Conservation (phyloP, 306 rosid species). For the Rosa persica region DNA sequence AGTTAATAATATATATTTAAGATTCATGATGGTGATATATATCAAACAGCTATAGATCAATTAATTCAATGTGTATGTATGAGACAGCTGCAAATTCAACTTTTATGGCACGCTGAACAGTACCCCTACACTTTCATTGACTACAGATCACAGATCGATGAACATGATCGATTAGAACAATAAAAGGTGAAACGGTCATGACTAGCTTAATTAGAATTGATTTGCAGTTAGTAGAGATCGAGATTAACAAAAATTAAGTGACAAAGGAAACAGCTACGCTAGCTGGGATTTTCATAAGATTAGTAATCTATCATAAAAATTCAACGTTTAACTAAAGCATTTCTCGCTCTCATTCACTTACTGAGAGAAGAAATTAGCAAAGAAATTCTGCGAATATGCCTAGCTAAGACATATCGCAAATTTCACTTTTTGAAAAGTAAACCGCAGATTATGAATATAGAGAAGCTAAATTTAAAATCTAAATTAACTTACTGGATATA, state of each 20-base stretch:
- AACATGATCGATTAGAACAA: background rate
- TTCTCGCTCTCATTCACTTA: background rate
- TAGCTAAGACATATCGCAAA: background rate
- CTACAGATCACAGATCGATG: background rate
- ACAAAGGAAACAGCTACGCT: background rate
- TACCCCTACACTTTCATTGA: background rate
- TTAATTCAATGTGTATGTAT: background rate
- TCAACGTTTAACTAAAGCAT: background rate
- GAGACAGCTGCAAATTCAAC: constrained; percentile 15
- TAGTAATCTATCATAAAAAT: background rate
- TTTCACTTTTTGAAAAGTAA: background rate
- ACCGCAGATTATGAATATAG: background rate
- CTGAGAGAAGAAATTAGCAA: background rate
- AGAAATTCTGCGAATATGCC: background rate
- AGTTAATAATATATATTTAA: background rate
- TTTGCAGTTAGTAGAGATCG: background rate
- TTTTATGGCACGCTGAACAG: constrained; percentile 1
- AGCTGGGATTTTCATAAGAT: background rate
- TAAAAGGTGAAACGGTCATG: background rate
- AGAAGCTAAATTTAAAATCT: background rate
- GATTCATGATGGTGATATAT: background rate
- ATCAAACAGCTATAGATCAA: background rate
- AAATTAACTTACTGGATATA: background rate
- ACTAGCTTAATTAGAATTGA: background rate
- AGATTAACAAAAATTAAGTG: background rate